Conservation (phyloP, 768 basidiomycete genomes). For the Tricholoma sp. region DNA sequence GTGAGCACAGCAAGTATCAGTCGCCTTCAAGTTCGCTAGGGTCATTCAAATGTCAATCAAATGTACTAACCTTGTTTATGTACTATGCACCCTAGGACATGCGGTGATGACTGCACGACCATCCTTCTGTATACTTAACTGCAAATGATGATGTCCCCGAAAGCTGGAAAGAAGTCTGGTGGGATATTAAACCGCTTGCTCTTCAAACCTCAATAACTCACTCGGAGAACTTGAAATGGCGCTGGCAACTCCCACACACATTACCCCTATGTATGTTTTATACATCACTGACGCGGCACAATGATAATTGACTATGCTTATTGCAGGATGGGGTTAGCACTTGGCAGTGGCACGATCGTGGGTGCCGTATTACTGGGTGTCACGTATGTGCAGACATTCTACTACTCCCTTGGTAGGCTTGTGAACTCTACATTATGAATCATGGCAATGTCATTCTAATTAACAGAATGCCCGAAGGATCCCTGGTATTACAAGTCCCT, state of each 20-base stretch:
- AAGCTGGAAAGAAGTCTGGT: too few species aligned
- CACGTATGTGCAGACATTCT: conserved; percentile 17
- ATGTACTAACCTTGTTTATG: too few species aligned
- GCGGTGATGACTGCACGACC: too few species aligned
- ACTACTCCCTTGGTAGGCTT: conserved; percentile 6
- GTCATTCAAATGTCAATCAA: too few species aligned
- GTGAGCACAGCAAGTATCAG: too few species aligned
- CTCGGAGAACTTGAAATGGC: conserved; percentile 4
- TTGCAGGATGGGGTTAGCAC: conserved; percentile 18
- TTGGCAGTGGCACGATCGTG: conserved; percentile 15
- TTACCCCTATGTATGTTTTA: conserved; percentile 10
- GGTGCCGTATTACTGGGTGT: conserved; percentile 18
- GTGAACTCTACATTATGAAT: too few species aligned
- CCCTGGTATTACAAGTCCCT: background rate
- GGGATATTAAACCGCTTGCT: background rate
- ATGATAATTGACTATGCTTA: background rate
- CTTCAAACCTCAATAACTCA: background rate
- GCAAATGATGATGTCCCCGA: too few species aligned
- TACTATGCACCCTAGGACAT: too few species aligned
- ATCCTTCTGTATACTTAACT: too few species aligned
- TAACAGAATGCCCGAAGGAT: background rate
- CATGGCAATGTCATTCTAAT: background rate
- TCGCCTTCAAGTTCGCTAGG: too few species aligned
- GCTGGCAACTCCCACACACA: conserved; percentile 3
- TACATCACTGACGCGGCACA: background rate